phyloP scores from a whole-genome alignment of 2,329 filamentous ascomycete genomes.

The Ceratocystis albifundus region DNA sequence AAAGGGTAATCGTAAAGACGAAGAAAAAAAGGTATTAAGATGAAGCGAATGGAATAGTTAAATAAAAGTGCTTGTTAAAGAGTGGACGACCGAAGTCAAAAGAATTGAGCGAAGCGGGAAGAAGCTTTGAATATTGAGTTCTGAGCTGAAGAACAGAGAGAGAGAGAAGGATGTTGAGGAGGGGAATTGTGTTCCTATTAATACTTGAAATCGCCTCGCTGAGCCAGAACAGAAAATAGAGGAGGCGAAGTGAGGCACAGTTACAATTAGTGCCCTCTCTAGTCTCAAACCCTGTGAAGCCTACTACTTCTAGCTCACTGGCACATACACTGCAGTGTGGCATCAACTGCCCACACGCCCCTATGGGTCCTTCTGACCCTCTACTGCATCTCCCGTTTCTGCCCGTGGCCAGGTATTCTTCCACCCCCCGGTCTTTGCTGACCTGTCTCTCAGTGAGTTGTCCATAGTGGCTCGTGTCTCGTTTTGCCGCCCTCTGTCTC shows the following conservation, averaged over 20 bases:
- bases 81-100: slow-evolving; percentile 50
- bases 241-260: slow-evolving; percentile 10
- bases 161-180: slow-evolving; percentile 25
- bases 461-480: slow-evolving; percentile 1
- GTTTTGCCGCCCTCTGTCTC: not conserved
- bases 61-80: slow-evolving; percentile 36
- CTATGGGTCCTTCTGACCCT: not conserved
- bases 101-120: slow-evolving; percentile 30
- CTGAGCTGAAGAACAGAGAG: slow-evolving; percentile 34
- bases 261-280: not conserved
- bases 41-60: slow-evolving; percentile 29
- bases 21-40: slow-evolving; percentile 24
- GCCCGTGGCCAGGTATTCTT: not conserved
- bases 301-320: not conserved
- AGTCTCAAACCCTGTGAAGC: slow-evolving; percentile 1
- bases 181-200: slow-evolving; percentile 17
- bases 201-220: slow-evolving; percentile 16
- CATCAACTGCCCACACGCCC: not conserved
- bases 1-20: slow-evolving; percentile 27
- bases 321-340: not conserved
- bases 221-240: not conserved
- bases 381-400: not conserved
- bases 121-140: slow-evolving; percentile 34
- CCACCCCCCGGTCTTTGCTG: slow-evolving; percentile 4
- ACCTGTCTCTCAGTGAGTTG: not conserved